Conservation (phyloP, 164 flowering plant species). For the Santalum album region DNA sequence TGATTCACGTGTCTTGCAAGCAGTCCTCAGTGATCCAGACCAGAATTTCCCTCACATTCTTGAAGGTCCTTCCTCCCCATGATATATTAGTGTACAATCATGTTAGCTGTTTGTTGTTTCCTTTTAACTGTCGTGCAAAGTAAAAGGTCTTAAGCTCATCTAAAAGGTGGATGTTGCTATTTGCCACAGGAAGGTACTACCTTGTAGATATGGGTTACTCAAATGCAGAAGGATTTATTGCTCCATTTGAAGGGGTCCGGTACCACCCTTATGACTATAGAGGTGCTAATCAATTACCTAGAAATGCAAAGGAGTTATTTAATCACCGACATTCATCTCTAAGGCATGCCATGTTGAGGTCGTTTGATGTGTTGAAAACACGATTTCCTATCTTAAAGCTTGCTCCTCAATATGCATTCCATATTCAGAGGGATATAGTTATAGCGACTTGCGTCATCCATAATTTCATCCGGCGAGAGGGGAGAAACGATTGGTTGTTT, state of each 20-base stretch:
- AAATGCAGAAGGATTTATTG: constrained; percentile 53
- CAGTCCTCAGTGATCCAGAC: constrained; percentile 62
- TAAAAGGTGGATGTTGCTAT: background rate
- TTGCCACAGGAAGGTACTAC: constrained; percentile 58
- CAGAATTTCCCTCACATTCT: constrained; percentile 69
- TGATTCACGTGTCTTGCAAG: constrained; percentile 61
- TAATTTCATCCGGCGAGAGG: constrained; percentile 51
- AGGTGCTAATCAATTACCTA: constrained; percentile 55
- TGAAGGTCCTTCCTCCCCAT: constrained; percentile 41
- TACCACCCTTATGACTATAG: constrained; percentile 43
- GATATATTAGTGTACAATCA: background rate
- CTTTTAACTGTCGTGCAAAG: background rate
- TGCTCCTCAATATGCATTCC: constrained; percentile 64
- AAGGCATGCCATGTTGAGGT: constrained; percentile 37
- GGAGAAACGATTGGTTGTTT: constrained; percentile 62
- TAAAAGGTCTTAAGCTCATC: background rate
- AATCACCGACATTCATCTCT: constrained; percentile 64
- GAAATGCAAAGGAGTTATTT: constrained; percentile 55
- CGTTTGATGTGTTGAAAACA: constrained; percentile 40
- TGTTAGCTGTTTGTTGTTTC: background rate
- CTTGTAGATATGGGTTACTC: constrained; percentile 56
- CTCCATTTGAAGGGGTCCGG: constrained; percentile 54
- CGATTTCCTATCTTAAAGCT: constrained; percentile 70
- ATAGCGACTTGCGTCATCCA: constrained; percentile 77
- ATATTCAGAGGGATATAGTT: constrained; percentile 67